phyloP scores from a whole-genome alignment of 164 flowering plant genomes.

The Litsea cubeba region DNA sequence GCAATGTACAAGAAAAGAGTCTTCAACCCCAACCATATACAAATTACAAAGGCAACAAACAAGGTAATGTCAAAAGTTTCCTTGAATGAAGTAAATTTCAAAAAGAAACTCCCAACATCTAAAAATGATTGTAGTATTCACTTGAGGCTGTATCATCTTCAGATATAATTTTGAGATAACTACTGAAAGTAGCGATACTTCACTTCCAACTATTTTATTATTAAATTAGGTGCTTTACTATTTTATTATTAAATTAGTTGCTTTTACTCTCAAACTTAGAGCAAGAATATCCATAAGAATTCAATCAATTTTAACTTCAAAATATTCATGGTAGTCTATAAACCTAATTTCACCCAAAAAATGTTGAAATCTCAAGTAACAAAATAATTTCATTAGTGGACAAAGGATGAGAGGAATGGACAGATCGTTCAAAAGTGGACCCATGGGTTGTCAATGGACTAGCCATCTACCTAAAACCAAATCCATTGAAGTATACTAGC shows the following conservation, averaged over 20 bases:
- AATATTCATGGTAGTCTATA: background rate
- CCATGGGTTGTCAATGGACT: no score
- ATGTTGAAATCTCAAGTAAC: background rate
- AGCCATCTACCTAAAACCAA: no score
- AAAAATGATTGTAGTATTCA: background rate
- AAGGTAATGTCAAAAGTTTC: background rate
- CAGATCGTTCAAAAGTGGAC: no score
- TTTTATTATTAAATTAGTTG: background rate
- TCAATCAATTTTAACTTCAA: background rate
- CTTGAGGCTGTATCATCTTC: background rate
- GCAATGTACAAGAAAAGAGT: conserved; percentile 17
- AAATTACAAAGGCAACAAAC: background rate
- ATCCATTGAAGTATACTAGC: no score
- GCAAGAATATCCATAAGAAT: background rate
- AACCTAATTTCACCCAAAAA: background rate
- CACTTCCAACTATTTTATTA: background rate
- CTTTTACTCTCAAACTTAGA: background rate
- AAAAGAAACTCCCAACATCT: background rate
- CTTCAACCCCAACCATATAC: background rate
- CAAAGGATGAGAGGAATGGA: no score
- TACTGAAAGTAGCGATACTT: background rate
- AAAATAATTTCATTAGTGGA: no score
- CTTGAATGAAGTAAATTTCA: background rate
- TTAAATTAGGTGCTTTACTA: background rate
- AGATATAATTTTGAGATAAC: background rate